These are phyloP conservation scores for Peribolospora kevripleyi DNA, from an alignment of 768 basidiomycete species.

Conservation along the genomic window DNA sequence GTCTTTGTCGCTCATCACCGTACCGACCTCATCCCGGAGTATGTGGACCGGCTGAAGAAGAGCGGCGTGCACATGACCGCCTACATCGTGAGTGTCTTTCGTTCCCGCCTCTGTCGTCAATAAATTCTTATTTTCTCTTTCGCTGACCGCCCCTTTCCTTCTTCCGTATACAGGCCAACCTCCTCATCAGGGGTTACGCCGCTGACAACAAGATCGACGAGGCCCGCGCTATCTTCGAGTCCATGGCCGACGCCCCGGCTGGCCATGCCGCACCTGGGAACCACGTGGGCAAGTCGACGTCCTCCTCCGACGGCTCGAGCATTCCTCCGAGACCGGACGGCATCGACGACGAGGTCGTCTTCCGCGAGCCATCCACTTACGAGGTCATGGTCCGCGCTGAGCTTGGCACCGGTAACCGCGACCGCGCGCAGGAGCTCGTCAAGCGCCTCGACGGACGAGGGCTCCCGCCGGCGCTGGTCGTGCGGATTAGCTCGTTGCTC, in stretches of 20 bases:
- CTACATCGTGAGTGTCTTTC: conserved; percentile 50
- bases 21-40: conserved; percentile 47
- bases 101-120: background rate
- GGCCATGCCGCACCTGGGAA: conserved; percentile 77
- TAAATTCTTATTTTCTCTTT: background rate
- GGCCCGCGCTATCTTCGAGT: conserved; percentile 56
- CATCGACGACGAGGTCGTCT: conserved; percentile 36
- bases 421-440: conserved; percentile 42
- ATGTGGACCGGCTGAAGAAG: conserved; percentile 35
- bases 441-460: conserved; percentile 36
- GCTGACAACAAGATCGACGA: conserved; percentile 42
- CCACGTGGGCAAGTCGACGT: conserved; percentile 37
- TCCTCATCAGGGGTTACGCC: conserved; percentile 41
- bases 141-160: background rate
- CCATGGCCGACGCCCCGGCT: conserved; percentile 47
- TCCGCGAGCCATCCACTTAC: conserved; percentile 82
- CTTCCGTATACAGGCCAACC: background rate
- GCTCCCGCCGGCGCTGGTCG: conserved; percentile 13
- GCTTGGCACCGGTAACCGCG: conserved; percentile 47
- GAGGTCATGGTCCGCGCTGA: conserved; percentile 90
- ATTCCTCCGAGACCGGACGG: conserved; percentile 17
- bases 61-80: conserved; percentile 68
- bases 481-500: too few relatives aligned
- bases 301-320: conserved; percentile 15
- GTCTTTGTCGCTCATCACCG: conserved; percentile 54